Evolutionary conservation across 306 rosid genomes (phyloP).

Genomic region (Rubus idaeus): DNA sequence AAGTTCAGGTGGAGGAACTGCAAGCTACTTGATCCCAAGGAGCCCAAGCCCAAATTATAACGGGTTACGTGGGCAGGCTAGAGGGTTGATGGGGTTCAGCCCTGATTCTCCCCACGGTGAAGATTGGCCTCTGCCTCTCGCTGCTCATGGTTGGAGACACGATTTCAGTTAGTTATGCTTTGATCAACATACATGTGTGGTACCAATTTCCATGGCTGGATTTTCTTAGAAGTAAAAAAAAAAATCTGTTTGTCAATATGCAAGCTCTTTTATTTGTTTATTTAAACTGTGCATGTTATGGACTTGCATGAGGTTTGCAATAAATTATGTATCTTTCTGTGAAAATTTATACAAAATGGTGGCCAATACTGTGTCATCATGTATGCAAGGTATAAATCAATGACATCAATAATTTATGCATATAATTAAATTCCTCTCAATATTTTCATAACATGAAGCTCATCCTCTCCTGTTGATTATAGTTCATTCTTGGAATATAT

Average conservation of each 20-base stretch:
- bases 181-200: constrained; percentile 13
- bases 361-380: neutral
- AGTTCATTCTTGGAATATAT: no score
- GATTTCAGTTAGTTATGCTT: constrained; percentile 30
- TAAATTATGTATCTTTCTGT: neutral
- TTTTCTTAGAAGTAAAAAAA: neutral
- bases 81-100: constrained; percentile 38
- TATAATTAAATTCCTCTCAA: no score
- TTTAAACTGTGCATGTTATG: neutral
- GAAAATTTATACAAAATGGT: neutral
- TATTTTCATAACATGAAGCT: no score
- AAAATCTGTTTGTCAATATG: neutral
- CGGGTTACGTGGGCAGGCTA: constrained; percentile 40
- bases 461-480: no score
- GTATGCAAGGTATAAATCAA: neutral
- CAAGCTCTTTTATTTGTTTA: neutral
- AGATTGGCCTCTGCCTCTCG: constrained; percentile 42
- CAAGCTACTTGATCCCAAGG: constrained; percentile 29
- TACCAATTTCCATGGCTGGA: constrained; percentile 12
- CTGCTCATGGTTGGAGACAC: constrained; percentile 43
- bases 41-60: constrained; percentile 66
- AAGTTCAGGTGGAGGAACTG: constrained; percentile 50
- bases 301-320: constrained; percentile 9
- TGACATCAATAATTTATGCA: no score
- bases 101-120: constrained; percentile 42